Base-by-base conservation (phyloP, 1,139 yeast genomes). In the Kurtzmaniella quercitrusa region DNA sequence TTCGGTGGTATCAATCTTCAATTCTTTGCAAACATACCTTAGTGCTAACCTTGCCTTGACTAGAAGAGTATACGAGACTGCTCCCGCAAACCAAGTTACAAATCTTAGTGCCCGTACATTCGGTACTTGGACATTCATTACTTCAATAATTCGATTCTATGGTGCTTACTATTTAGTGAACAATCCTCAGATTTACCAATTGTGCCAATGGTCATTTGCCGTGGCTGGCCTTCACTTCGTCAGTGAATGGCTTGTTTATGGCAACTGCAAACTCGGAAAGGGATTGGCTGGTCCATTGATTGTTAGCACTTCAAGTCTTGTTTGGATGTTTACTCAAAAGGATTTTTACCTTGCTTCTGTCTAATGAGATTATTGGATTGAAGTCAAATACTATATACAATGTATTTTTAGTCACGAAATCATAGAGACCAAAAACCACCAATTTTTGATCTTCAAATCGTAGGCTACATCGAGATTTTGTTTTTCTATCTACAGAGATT, bases 41-140 rank as follows among this genome's bases (percentile, higher is more conserved):
- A 77, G 88, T 33, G 60, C 60, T 40, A 93, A 88, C 41, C 73
- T 86, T 38, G 68, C 74, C 16, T 71, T 91, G 46, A 87, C 97
- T 7, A 81, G 84, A 53, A 74, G 82, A 53, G 97, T 93, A 7
- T 93, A 93, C 59, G 84, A 78, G 38, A 72, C 68, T 43, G 73
- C 82, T 43, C 88, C 94, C 14, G 51, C 64, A 2, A 76, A 48
- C 12, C 68, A 71, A 45, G 72, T 91, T 16, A 88, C 96, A 0
- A 70, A 76, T 5, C 72, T 93, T 52, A 82, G 95, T 52, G 96
- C 97, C 8, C 78, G 98, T 55, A 93, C 98, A 0, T 93, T 93
- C 63, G 98, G 98, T 23, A 93, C 98, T 1, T 93, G 98, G 98
- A 93, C 98, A 0, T 71, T 91, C 42, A 76, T 91, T 51, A 84